A percentile compares a stretch with the other conserved stretches of the same genome.
Conservation (phyloP, 371 early-diverging fungal species). For the Parasitella parasitica region DNA sequence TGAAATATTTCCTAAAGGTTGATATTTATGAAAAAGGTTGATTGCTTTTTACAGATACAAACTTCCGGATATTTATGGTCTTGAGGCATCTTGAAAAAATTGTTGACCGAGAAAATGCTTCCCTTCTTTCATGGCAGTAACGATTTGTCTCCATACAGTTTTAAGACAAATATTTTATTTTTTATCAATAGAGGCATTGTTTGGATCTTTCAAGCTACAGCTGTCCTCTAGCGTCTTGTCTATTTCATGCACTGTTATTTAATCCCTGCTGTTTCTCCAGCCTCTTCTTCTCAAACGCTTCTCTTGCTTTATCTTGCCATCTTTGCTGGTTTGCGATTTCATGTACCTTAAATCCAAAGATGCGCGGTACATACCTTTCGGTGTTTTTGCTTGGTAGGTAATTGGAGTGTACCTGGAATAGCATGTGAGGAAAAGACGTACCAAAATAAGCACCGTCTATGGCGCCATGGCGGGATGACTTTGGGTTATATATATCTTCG, state of each 20-base stretch:
- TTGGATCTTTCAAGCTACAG: neutral
- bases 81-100: too few species aligned
- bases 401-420: constrained; percentile 87
- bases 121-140: too few species aligned
- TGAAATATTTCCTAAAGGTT: too few species aligned
- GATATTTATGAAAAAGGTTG: too few species aligned
- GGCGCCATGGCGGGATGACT: constrained; percentile 66
- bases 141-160: too few species aligned
- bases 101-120: too few species aligned
- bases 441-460: constrained; percentile 98
- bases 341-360: constrained; percentile 94
- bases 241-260: neutral
- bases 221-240: neutral
- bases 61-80: too few species aligned
- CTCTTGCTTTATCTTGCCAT: constrained; percentile 78
- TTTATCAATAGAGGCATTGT: neutral
- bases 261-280: neutral
- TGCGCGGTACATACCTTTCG: constrained; percentile 84
- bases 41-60: too few species aligned
- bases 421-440: constrained; percentile 92
- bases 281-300: constrained; percentile 45
- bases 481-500: constrained; percentile 91
- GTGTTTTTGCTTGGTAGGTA: constrained; percentile 61
- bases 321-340: constrained; percentile 77
- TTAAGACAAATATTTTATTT: neutral